phyloP scores from a whole-genome alignment of 2,329 filamentous ascomycete species.

The Cytospora schulzeri region DNA sequence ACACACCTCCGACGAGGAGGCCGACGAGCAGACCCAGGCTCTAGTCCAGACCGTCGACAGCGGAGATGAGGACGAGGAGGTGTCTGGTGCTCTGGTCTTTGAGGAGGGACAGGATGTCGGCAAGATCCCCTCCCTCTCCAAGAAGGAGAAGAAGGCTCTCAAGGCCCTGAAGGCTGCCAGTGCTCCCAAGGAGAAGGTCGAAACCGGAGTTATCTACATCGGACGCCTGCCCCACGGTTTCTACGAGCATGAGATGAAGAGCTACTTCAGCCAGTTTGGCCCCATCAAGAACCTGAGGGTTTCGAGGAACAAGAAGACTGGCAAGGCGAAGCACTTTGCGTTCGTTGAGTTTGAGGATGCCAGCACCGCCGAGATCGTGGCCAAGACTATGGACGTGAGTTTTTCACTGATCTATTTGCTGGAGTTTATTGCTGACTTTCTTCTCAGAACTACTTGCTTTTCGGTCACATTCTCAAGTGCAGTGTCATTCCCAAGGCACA shows the following conservation, averaged over 20 bases:
- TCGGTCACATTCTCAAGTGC: conserved; percentile 90
- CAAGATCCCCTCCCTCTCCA: conserved; percentile 51
- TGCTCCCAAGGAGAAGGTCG: conserved; percentile 42
- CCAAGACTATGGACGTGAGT: conserved; percentile 81
- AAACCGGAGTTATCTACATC: conserved; percentile 83
- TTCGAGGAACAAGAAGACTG: conserved; percentile 89
- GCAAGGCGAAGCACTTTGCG: conserved; percentile 88
- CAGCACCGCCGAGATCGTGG: conserved; percentile 79
- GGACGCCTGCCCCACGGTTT: conserved; percentile 87
- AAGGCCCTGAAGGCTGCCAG: conserved; percentile 15
- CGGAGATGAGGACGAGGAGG: conserved; percentile 26
- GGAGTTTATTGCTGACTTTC: conserved; percentile 2
- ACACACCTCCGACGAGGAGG: conserved; percentile 22
- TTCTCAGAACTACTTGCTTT: conserved; percentile 82
- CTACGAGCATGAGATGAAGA: conserved; percentile 93
- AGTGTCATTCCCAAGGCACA: conserved; percentile 75
- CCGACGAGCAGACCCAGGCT: conserved; percentile 27
- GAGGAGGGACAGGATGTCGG: conserved; percentile 54
- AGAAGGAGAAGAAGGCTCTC: conserved; percentile 43
- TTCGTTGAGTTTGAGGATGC: conserved; percentile 90
- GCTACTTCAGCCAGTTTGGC: conserved; percentile 94
- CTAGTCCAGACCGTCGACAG: conserved; percentile 27
- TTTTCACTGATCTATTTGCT: background rate
- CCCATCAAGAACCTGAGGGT: conserved; percentile 76
- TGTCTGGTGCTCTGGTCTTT: conserved; percentile 36